phyloP scores from a whole-genome alignment of 768 basidiomycete genomes.

The Kwoniella heveanensis region DNA sequence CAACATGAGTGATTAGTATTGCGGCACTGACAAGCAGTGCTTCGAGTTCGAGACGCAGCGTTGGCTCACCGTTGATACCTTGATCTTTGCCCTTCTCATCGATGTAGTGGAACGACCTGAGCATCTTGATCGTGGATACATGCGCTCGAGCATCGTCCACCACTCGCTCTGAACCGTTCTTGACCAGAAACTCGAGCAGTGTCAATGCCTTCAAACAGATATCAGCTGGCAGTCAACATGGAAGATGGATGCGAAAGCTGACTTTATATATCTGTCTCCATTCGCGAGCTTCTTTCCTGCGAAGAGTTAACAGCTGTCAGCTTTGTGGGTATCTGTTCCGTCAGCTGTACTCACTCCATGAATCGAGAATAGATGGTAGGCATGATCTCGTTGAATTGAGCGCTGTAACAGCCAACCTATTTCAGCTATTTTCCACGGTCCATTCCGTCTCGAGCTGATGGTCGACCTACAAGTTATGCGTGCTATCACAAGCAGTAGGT shows the following conservation, averaged over 20 bases:
- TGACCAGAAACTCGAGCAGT: constrained; percentile 91
- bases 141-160: constrained; percentile 96
- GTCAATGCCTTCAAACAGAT: constrained; percentile 69
- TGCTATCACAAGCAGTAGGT: constrained; percentile 61
- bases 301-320: constrained; percentile 5
- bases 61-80: constrained; percentile 88
- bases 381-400: constrained; percentile 99
- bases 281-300: constrained; percentile 92
- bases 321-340: neutral
- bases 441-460: too few species aligned
- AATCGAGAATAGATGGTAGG: constrained; percentile 78
- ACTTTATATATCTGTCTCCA: constrained; percentile 99
- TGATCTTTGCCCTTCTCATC: constrained; percentile 99
- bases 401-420: constrained; percentile 61
- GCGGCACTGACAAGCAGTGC: too few species aligned
- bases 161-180: constrained; percentile 95
- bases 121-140: constrained; percentile 93
- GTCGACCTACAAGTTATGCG: constrained; percentile 86
- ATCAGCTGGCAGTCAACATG: constrained; percentile 2
- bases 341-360: constrained; percentile 40
- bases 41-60: neutral
- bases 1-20: neutral
- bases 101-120: constrained; percentile 95
- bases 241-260: constrained; percentile 33
- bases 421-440: neutral